Base-by-base conservation (phyloP, 768 basidiomycete genomes). In the Mycena capillaripes region DNA sequence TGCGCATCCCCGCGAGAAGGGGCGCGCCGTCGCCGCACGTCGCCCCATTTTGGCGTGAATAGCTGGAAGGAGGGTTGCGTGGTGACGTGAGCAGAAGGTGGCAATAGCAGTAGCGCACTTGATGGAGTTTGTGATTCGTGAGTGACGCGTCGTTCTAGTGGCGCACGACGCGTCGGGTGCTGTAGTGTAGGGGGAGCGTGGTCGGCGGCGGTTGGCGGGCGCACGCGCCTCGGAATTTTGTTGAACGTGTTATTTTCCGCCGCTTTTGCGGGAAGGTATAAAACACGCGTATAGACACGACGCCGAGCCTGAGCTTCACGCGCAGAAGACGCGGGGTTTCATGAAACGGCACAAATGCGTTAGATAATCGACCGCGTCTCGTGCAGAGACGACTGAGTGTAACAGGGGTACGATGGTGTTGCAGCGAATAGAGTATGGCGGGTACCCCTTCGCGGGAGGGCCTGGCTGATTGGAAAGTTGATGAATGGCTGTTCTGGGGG, bases 1-100 rank as follows among this genome's bases (percentile, higher is more conserved):
- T 38, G 66, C 55, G 55, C 57, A 67, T 67, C 66, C 56, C 34
- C 1, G 23, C n/a, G 66, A 58, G 66, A 67, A 67, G 66, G 42
- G 64, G 55, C 65, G 63, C 63, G 25, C 21, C 64, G 64, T 40
- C 52, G 52, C 52, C 65, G 40, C 44, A 44, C 19, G 29, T 46
- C 27, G 21, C 14, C 8, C 42, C 29, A 57, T 59, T 42, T 30
- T 16, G 16, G 34, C 9, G 11, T 29, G 27, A 14, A n/a, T 57
- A 11, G 56, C 6, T n/a, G 46, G 46, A n/a, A 50, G n/a, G 53
- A 42, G 64, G 36, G 63, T 53, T 42, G 63, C 34, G 36, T 2
- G 62, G 52, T 66, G 52, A 63, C 61, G 61, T 63, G 34, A 63
- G 21, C 17, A 52, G 62, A 64, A 64, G 62, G 62, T 36, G 50